These are phyloP conservation scores for Cucurbita maxima DNA, from an alignment of 306 rosid genomes.

Conservation along the genomic window DNA sequence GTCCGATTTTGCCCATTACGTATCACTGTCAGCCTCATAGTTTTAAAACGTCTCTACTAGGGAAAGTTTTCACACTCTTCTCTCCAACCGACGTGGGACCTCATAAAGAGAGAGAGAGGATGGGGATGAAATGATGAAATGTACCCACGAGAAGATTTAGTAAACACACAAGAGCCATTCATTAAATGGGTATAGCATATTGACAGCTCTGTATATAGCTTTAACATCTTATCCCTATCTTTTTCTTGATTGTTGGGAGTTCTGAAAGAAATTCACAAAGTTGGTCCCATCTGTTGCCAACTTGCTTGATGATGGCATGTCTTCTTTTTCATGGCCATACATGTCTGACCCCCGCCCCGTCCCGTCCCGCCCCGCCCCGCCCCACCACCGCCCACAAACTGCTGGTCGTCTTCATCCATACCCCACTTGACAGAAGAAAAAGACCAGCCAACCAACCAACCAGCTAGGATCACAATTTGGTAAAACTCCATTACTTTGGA, in stretches of 20 bases:
- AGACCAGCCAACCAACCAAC: not conserved
- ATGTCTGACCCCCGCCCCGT: not conserved
- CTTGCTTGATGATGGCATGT: constrained; percentile 7
- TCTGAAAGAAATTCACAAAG: constrained; percentile 1
- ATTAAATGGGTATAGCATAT: constrained; percentile 8
- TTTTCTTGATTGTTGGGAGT: constrained; percentile 13
- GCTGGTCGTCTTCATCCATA: not conserved
- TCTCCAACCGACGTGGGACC: too few species aligned
- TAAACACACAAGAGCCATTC: constrained; percentile 8
- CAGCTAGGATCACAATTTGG: not conserved
- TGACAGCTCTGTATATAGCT: not conserved
- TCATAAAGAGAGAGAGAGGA: not conserved
- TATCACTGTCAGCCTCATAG: too few species aligned
- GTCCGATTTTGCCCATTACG: too few species aligned
- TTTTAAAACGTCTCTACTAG: too few species aligned
- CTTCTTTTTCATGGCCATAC: not conserved
- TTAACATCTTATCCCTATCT: constrained; percentile 10
- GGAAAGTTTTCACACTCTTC: too few species aligned
- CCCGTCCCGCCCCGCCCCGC: not conserved
- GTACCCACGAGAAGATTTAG: constrained; percentile 2
- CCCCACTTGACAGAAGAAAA: not conserved
- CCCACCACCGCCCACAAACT: not conserved
- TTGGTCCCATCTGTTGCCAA: constrained; percentile 10
- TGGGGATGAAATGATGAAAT: constrained; percentile 5
- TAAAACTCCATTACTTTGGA: not conserved